Conservation (phyloP, 768 basidiomycete genomes). For the Podaxis rugospora region DNA sequence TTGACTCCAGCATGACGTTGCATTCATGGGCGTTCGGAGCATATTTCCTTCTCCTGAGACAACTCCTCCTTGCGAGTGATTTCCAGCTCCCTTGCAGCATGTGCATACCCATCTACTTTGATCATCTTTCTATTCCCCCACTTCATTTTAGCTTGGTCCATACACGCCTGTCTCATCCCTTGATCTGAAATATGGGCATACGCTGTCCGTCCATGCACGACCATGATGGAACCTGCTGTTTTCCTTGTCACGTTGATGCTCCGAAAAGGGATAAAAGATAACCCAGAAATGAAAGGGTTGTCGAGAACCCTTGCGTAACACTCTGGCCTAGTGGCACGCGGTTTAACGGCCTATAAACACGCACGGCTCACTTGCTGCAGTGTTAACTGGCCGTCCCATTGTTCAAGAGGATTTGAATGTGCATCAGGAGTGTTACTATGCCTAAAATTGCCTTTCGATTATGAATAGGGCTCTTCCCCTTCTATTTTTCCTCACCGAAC, state of each 20-base stretch:
- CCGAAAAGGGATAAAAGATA: not conserved
- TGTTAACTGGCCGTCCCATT: not conserved
- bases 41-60: not conserved
- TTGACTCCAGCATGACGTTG: not conserved
- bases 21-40: not conserved
- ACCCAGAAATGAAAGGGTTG: not conserved
- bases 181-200: not conserved
- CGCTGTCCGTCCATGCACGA: not conserved
- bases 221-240: not conserved
- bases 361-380: not conserved
- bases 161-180: not conserved
- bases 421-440: not conserved
- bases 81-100: not conserved
- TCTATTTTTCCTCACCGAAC: not conserved
- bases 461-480: not conserved
- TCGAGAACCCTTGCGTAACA: not conserved
- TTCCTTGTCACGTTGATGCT: not conserved
- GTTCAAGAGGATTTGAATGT: not conserved
- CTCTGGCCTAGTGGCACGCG: not conserved
- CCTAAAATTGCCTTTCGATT: not conserved
- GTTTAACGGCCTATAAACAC: not conserved
- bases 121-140: not conserved
- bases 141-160: not conserved
- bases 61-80: not conserved
- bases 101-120: not conserved